These are phyloP conservation scores for Apiospora saccharicola DNA, from an alignment of 2,329 filamentous ascomycete genomes.

Conservation along the genomic window DNA sequence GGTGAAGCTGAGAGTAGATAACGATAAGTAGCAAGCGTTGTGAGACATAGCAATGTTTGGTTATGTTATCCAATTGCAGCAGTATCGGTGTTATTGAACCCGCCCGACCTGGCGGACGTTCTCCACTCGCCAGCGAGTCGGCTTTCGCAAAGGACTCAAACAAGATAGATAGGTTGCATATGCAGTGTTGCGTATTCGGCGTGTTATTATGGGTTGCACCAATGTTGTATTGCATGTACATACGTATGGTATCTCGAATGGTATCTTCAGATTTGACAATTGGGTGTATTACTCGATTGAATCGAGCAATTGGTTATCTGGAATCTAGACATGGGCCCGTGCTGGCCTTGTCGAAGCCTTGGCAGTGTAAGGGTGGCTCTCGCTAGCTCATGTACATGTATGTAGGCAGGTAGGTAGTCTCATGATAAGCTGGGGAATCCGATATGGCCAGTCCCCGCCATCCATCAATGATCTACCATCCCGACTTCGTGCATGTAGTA, in stretches of 20 bases:
- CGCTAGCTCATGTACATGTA: background rate
- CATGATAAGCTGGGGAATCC: conserved; percentile 23
- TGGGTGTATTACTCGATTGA: conserved; percentile 27
- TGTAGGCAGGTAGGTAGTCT: background rate
- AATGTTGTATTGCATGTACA: background rate
- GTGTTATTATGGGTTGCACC: background rate
- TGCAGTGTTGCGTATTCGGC: no score
- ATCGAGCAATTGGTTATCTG: conserved; percentile 28
- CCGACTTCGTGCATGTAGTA: background rate
- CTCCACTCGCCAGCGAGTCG: no score
- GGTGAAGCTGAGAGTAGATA: no score
- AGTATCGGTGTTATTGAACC: no score
- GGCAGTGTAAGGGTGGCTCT: conserved; percentile 4
- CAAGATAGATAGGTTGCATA: background rate
- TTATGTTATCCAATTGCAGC: no score
- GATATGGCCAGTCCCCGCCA: no score
- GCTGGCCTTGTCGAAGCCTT: conserved; percentile 2
- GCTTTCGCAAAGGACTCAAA: no score
- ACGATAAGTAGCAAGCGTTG: no score
- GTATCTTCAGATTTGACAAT: background rate
- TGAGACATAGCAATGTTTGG: no score
- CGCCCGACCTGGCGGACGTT: no score
- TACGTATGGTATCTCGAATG: background rate
- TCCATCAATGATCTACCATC: no score
- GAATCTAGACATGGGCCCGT: conserved; percentile 15